Conservation (phyloP, 441 rosid species). For the Adansonia madagascariensis region DNA sequence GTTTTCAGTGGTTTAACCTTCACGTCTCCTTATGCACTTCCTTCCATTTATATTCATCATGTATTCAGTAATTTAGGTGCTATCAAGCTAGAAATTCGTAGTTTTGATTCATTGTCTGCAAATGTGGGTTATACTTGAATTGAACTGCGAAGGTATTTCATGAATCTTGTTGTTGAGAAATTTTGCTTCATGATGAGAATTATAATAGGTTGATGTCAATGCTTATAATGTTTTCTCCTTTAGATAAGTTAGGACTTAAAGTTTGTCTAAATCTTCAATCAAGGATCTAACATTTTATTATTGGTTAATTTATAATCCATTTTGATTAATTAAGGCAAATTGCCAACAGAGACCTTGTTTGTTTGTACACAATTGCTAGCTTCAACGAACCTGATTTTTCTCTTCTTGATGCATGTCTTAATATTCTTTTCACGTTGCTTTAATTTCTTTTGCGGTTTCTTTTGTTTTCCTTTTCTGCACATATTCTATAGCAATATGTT, state of each 20-base stretch:
- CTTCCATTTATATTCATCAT: not conserved
- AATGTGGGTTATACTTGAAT: not conserved
- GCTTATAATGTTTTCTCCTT: not conserved
- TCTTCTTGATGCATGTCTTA: not conserved
- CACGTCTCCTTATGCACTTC: not conserved
- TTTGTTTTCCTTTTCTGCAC: not conserved
- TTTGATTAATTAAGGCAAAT: not conserved
- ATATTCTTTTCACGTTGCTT: not conserved
- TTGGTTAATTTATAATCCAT: not conserved
- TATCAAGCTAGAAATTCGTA: not conserved
- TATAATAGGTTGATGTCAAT: not conserved
- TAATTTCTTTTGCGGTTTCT: not conserved
- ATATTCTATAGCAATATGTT: not conserved
- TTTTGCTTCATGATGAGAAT: not conserved
- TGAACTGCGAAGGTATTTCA: not conserved
- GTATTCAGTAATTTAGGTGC: not conserved
- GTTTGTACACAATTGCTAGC: not conserved
- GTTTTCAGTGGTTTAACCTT: not conserved
- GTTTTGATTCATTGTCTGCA: not conserved
- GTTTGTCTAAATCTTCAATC: not conserved
- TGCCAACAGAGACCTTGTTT: slow-evolving; percentile 7
- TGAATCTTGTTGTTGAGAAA: slow-evolving; percentile 7
- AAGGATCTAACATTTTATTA: not conserved
- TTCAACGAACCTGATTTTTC: not conserved
- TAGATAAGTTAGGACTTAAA: not conserved